These are phyloP conservation scores for Spergularia bocconei DNA, from an alignment of 148 eudicot genomes.

Conservation along the genomic window DNA sequence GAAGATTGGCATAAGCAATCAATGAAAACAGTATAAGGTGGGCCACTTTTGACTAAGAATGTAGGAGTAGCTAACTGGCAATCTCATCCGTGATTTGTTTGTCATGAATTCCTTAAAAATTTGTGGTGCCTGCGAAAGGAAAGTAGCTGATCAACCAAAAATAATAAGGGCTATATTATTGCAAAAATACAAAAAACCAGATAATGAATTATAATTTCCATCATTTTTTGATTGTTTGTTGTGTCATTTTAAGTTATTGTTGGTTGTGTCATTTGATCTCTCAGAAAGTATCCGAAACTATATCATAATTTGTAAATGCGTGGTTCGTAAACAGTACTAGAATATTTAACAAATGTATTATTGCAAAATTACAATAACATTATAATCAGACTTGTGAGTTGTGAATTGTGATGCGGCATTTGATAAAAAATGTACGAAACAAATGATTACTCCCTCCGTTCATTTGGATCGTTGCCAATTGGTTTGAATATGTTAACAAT, in stretches of 20 bases:
- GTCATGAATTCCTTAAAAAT: background rate
- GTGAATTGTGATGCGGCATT: background rate
- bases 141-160: slow-evolving; percentile 1
- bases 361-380: slow-evolving; percentile 19
- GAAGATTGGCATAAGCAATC: background rate
- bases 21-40: slow-evolving; percentile 13
- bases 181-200: slow-evolving; percentile 7
- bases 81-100: background rate
- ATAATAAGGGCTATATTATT: slow-evolving; percentile 9
- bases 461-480: too few relatives aligned
- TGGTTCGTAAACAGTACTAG: too few relatives aligned
- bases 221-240: too few relatives aligned
- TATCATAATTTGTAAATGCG: too few relatives aligned
- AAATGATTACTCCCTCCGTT: too few relatives aligned
- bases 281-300: too few relatives aligned
- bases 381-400: too few relatives aligned
- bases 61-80: background rate
- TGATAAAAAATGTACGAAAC: background rate
- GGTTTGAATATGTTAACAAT: too few relatives aligned
- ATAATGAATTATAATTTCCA: background rate
- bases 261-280: too few relatives aligned
- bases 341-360: slow-evolving; percentile 8
- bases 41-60: slow-evolving; percentile 17
- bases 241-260: too few relatives aligned
- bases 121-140: slow-evolving; percentile 13